A percentile compares a stretch with the other conserved stretches of the same genome.
Conservation (phyloP, 2,329 filamentous ascomycete species). For the Xylaria sp. region DNA sequence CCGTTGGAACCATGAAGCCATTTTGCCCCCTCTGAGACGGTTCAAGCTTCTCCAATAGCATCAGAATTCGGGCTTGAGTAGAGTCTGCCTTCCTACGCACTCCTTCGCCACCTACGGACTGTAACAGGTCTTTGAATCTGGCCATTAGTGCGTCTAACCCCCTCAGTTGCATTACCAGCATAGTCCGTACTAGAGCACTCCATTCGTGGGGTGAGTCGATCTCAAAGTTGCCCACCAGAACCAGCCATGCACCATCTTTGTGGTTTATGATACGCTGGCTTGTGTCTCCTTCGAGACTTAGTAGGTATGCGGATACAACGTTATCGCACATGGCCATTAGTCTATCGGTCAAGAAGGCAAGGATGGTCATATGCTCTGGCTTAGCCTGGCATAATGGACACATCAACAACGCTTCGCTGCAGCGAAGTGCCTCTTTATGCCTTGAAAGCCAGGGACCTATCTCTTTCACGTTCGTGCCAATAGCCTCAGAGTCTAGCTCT, state of each 20-base stretch:
- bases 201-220: conserved; percentile 28
- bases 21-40: conserved; percentile 1
- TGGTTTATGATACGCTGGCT: neutral
- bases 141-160: conserved; percentile 14
- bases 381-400: conserved; percentile 27
- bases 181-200: conserved; percentile 23
- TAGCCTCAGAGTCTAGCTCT: conserved; percentile 21
- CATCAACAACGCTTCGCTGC: conserved; percentile 27
- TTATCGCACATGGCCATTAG: conserved; percentile 28
- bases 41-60: conserved; percentile 21
- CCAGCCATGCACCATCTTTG: conserved; percentile 19
- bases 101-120: conserved; percentile 14
- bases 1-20: conserved; percentile 3
- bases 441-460: conserved; percentile 27
- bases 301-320: conserved; percentile 21
- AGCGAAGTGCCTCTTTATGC: conserved; percentile 32
- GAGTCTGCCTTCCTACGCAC: conserved; percentile 25
- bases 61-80: conserved; percentile 7
- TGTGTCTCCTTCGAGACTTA: neutral
- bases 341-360: conserved; percentile 24
- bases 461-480: conserved; percentile 12
- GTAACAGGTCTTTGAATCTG: conserved; percentile 18
- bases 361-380: conserved; percentile 27
- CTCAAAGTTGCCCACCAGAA: conserved; percentile 27
- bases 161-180: conserved; percentile 25